These are phyloP conservation scores for Yamadazyma ubonensis DNA, from an alignment of 805 yeast genomes.

Conservation along the genomic window DNA sequence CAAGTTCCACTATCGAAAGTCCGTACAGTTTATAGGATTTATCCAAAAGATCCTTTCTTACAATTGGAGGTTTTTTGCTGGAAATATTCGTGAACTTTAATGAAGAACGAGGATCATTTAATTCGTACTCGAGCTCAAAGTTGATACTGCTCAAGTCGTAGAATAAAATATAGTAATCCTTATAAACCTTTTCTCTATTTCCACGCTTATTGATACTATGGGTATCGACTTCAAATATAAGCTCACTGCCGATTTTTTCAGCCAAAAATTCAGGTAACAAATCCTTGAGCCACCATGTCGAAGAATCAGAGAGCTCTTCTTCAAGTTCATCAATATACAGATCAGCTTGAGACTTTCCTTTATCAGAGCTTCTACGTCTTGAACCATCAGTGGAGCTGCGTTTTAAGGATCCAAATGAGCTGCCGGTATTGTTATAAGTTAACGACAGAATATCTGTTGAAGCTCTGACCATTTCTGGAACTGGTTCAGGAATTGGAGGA, in stretches of 20 bases:
- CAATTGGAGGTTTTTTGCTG: slow-evolving; percentile 42
- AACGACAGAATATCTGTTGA: slow-evolving; percentile 9
- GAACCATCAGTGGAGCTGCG: slow-evolving; percentile 17
- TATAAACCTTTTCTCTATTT: slow-evolving; percentile 45
- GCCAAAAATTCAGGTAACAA: slow-evolving; percentile 56
- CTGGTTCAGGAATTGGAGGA: slow-evolving; percentile 3
- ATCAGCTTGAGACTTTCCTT: slow-evolving; percentile 31
- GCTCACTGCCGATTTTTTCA: slow-evolving; percentile 43
- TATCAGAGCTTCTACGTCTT: slow-evolving; percentile 11
- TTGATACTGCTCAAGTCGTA: slow-evolving; percentile 69
- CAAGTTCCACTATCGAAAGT: slow-evolving; percentile 18
- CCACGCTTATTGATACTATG: slow-evolving; percentile 55
- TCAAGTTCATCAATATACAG: slow-evolving; percentile 23
- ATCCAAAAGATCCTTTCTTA: slow-evolving; percentile 49
- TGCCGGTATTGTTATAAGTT: slow-evolving; percentile 8
- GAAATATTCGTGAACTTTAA: slow-evolving; percentile 33
- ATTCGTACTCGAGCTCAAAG: slow-evolving; percentile 57
- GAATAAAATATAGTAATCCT: slow-evolving; percentile 71
- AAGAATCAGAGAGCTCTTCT: slow-evolving; percentile 26
- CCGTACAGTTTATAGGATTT: slow-evolving; percentile 47
- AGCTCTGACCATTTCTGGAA: no score
- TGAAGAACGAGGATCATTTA: slow-evolving; percentile 52
- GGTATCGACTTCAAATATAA: slow-evolving; percentile 66
- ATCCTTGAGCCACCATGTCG: slow-evolving; percentile 65
- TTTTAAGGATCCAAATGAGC: slow-evolving; percentile 10